Evolutionary conservation across 306 rosid genomes (phyloP).

Genomic region (Luffa acutangula): DNA sequence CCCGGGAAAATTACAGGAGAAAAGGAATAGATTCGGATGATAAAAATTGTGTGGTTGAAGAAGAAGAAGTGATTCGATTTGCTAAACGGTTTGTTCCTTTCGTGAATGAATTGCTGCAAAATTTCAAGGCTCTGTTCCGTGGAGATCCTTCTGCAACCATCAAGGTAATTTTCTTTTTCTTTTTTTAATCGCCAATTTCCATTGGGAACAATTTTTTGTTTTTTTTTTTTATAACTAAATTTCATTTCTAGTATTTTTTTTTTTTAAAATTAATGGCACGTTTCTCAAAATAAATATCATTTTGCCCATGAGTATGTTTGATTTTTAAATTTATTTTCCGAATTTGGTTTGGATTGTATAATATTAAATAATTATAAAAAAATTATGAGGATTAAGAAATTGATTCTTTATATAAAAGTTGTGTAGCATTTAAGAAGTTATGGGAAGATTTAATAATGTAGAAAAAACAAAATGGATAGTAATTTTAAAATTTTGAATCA

Average conservation of each 20-base stretch:
- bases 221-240: too few species aligned
- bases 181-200: not conserved
- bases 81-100: slow-evolving; percentile 58
- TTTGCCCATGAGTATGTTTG: too few species aligned
- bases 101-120: slow-evolving; percentile 56
- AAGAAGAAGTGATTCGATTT: slow-evolving; percentile 77
- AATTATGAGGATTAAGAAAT: too few species aligned
- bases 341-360: too few species aligned
- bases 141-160: slow-evolving; percentile 89
- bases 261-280: too few species aligned
- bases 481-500: not conserved
- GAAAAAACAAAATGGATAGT: not conserved
- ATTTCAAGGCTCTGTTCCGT: slow-evolving; percentile 69
- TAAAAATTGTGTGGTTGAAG: slow-evolving; percentile 47
- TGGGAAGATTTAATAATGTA: not conserved
- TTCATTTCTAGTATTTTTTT: too few species aligned
- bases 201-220: too few species aligned
- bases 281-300: too few species aligned
- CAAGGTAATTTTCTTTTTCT: slow-evolving; percentile 35
- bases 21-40: slow-evolving; percentile 39
- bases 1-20: slow-evolving; percentile 22
- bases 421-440: not conserved
- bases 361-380: too few species aligned
- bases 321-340: too few species aligned
- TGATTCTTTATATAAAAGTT: too few species aligned